Percentiles rank a stretch among this genome's conserved stretches.
Conservation (phyloP, 2,329 filamentous ascomycete genomes). For the Penicillium freii region DNA sequence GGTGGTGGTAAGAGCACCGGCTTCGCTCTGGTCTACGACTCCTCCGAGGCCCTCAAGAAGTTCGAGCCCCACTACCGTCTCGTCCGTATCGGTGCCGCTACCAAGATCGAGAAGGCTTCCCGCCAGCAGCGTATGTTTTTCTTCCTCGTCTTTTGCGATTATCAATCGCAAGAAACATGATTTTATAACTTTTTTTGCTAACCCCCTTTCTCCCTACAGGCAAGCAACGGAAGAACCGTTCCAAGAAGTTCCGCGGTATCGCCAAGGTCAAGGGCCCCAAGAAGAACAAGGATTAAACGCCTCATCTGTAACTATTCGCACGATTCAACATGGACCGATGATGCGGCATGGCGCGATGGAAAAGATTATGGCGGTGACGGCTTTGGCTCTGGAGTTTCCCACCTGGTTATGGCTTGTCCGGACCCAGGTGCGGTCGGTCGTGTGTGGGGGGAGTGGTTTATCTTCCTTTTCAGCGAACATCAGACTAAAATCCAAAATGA, state of each 20-base stretch:
- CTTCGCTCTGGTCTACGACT: slow-evolving; percentile 99
- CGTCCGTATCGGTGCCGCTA: slow-evolving; percentile 85
- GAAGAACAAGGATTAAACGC: slow-evolving; percentile 79
- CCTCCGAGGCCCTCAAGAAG: slow-evolving; percentile 97
- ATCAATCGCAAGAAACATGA: background rate
- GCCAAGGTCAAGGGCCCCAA: slow-evolving; percentile 98
- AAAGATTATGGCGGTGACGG: slow-evolving; percentile 26
- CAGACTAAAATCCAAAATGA: slow-evolving; percentile 16
- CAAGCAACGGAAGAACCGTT: slow-evolving; percentile 99
- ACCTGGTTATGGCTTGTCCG: slow-evolving; percentile 12
- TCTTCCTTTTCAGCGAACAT: slow-evolving; percentile 16
- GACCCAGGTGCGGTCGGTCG: slow-evolving; percentile 11
- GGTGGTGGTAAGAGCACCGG: slow-evolving; percentile 99
- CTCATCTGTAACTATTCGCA: slow-evolving; percentile 19
- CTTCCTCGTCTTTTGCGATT: background rate
- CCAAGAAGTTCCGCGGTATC: slow-evolving; percentile 96
- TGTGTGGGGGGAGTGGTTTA: slow-evolving; percentile 14
- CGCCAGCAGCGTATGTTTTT: slow-evolving; percentile 94
- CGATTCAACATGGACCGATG: slow-evolving; percentile 21
- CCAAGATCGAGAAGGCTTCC: slow-evolving; percentile 94
- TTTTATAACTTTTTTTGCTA: background rate
- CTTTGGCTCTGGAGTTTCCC: slow-evolving; percentile 23
- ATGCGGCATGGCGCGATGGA: slow-evolving; percentile 19
- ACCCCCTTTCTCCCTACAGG: slow-evolving; percentile 56
- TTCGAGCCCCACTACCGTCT: slow-evolving; percentile 99